phyloP scores from a whole-genome alignment of 2,329 filamentous ascomycete species.

The Cladosporium sp. region DNA sequence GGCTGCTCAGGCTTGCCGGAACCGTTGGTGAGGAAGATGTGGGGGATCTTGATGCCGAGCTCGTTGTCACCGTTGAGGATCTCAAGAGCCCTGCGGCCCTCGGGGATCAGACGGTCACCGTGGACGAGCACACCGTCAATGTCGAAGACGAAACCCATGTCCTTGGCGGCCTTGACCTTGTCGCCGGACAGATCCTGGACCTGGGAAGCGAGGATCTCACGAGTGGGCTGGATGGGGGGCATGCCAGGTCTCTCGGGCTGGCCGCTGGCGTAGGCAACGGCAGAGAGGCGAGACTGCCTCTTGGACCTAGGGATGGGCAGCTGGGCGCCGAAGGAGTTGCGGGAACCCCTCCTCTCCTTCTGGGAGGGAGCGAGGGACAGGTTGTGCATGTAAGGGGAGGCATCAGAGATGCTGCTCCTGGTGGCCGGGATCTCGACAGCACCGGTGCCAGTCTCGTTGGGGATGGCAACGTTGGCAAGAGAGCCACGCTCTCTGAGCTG shows the following conservation, averaged over 20 bases:
- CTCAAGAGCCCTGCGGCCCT: conserved; percentile 61
- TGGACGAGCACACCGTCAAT: conserved; percentile 72
- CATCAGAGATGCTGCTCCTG: conserved; percentile 63
- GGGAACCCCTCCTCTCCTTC: conserved; percentile 62
- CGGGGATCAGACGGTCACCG: conserved; percentile 64
- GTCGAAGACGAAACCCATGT: conserved; percentile 79
- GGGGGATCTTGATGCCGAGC: conserved; percentile 70
- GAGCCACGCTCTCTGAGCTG: conserved; percentile 31
- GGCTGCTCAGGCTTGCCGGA: conserved; percentile 65
- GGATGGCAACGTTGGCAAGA: conserved; percentile 37
- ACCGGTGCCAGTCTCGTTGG: conserved; percentile 42
- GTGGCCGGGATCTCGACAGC: conserved; percentile 67
- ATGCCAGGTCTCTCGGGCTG: conserved; percentile 50
- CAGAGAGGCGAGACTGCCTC: conserved; percentile 63
- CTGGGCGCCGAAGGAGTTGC: conserved; percentile 70
- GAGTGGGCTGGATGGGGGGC: conserved; percentile 56
- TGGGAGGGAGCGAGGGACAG: conserved; percentile 63
- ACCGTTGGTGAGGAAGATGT: conserved; percentile 72
- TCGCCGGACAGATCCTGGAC: conserved; percentile 62
- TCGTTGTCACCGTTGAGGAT: conserved; percentile 73
- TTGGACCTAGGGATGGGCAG: conserved; percentile 69
- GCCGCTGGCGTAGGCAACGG: conserved; percentile 49
- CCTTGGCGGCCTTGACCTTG: conserved; percentile 65
- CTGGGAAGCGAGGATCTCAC: conserved; percentile 65
- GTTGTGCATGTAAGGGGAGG: conserved; percentile 66